Base-by-base conservation (phyloP, 2,329 filamentous ascomycete species). In the Neopestalotiopsis clavispora region DNA sequence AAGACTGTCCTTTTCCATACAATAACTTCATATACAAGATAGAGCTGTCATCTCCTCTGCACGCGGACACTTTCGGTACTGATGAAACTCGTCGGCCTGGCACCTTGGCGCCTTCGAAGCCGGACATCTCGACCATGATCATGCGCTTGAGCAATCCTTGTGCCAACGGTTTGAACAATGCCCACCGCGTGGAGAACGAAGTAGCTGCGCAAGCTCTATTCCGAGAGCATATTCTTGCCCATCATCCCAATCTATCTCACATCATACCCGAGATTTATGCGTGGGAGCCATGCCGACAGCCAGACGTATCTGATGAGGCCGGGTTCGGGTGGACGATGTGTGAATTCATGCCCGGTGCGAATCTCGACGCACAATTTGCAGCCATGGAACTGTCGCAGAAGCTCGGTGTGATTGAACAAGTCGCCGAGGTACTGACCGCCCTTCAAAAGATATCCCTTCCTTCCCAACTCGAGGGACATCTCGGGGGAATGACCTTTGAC, bases 21-120 rank as follows among this genome's bases (percentile, higher is more conserved):
- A 73, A 78, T 68, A 74, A 77, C 69, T 75, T 72, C 70, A 65
- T 77, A 62, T 73, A 74, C 70, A 72, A 73, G 45, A 70, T 77
- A 32, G 66, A 71, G 9, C 67, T 76, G 9, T 60, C 64, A 28
- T 23, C 17, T 3, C 72, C 73, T 6, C 71, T 71, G 13, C 34
- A 49, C 2, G 40, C 69, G 0, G 56, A 66, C 5, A 65, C 38
- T 2, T 74, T 76, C 40, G 12, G 12, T 1, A 6, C 20, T 3
- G 34, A 5, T 7, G 20, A 5, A 2, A 61, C 20, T 62, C 59
- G 12, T 30, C 28, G 59, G 1, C 59, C 59, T 1, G 59, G 59
- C 3, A 73, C 72, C 3, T 65, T 9, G 3, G 14, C 34, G 5
- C 67, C 71, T 4, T 72, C 73, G 4, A 4, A 52, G 0, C 62